A percentile compares a stretch with the other conserved stretches of the same genome.
Conservation (phyloP, 1,284 basidiomycete species). For the Sporisorium graminicola region DNA sequence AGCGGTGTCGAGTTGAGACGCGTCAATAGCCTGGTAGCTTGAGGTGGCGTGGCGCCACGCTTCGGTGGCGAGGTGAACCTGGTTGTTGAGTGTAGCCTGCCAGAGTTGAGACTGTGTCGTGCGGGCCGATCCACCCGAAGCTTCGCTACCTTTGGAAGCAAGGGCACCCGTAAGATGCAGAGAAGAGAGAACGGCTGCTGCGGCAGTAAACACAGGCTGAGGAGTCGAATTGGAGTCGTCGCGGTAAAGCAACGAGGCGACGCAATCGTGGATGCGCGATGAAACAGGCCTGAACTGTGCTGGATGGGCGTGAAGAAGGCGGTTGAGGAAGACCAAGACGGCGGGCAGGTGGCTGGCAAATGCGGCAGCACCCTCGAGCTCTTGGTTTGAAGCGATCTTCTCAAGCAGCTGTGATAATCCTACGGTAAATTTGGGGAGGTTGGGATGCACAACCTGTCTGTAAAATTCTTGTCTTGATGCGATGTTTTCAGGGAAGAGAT, state of each 20-base stretch:
- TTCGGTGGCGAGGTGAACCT: constrained; percentile 31
- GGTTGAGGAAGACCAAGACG: constrained; percentile 25
- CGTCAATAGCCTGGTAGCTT: constrained; percentile 24
- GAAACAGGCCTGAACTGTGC: constrained; percentile 50
- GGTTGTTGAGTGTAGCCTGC: constrained; percentile 38
- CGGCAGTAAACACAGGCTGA: constrained; percentile 20
- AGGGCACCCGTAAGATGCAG: constrained; percentile 56
- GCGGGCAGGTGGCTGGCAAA: constrained; percentile 19
- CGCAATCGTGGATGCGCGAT: constrained; percentile 37
- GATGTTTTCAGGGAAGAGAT: constrained; percentile 37
- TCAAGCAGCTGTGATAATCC: constrained; percentile 36
- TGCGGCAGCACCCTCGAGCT: constrained; percentile 4
- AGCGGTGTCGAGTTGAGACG: neutral
- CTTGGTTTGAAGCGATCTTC: constrained; percentile 4
- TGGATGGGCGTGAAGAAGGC: constrained; percentile 41
- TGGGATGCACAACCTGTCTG: constrained; percentile 52
- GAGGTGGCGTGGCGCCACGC: constrained; percentile 40
- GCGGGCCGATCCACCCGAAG: constrained; percentile 29
- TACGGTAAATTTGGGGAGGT: constrained; percentile 32
- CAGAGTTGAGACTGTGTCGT: constrained; percentile 59
- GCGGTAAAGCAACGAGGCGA: constrained; percentile 42
- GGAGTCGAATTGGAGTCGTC: constrained; percentile 12
- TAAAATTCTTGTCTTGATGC: constrained; percentile 52
- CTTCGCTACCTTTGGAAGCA: constrained; percentile 42
- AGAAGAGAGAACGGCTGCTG: constrained; percentile 43